Conservation (phyloP, 2,329 filamentous ascomycete species). For the Cercospora sp. region DNA sequence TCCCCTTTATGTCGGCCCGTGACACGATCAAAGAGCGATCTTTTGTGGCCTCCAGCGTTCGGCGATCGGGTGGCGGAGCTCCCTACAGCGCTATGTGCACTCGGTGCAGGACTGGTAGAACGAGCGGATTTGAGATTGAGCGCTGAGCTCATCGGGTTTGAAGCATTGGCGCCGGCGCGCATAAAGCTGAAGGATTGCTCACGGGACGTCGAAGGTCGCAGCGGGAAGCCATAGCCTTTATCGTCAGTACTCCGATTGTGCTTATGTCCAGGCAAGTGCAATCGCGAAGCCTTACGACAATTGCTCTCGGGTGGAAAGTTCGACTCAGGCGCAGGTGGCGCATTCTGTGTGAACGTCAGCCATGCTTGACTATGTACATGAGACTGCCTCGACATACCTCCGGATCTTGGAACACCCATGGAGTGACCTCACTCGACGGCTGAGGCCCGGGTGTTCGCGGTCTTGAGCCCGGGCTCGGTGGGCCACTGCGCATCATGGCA, state of each 20-base stretch:
- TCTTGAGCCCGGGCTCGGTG: conserved; percentile 74
- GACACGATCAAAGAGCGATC: conserved; percentile 57
- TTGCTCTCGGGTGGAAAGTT: conserved; percentile 36
- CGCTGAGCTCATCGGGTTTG: conserved; percentile 49
- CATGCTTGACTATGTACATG: conserved; percentile 2
- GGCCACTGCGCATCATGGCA: conserved; percentile 52
- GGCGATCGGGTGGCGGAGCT: conserved; percentile 58
- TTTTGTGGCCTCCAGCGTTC: conserved; percentile 47
- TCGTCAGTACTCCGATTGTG: conserved; percentile 69
- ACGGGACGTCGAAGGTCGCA: conserved; percentile 72
- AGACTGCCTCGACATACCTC: conserved; percentile 30
- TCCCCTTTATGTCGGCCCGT: conserved; percentile 53
- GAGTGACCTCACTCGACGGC: conserved; percentile 79
- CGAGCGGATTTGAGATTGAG: conserved; percentile 58
- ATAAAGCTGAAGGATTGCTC: conserved; percentile 67
- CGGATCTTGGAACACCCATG: conserved; percentile 81
- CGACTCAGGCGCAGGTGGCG: conserved; percentile 35
- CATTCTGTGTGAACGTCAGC: conserved; percentile 26
- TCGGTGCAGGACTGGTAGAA: conserved; percentile 80
- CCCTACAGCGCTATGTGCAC: conserved; percentile 63
- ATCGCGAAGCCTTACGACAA: conserved; percentile 50
- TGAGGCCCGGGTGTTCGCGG: conserved; percentile 68
- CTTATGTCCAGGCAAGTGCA: conserved; percentile 65
- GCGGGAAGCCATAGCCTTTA: conserved; percentile 52
- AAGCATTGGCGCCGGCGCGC: conserved; percentile 55